phyloP scores from a whole-genome alignment of 768 basidiomycete species.

The Russula dissimulans region DNA sequence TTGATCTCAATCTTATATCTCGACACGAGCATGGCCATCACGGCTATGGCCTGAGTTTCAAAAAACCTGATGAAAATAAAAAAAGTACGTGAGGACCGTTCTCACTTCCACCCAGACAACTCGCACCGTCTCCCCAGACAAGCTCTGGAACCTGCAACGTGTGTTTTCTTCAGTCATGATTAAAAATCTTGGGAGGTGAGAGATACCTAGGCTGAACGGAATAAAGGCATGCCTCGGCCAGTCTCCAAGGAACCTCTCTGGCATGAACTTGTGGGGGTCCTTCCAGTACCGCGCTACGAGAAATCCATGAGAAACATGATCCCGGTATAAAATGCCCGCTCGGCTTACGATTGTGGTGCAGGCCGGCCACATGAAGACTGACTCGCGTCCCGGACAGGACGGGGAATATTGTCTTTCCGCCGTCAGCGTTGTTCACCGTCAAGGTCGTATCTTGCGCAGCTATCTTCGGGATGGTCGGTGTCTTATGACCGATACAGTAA shows the following conservation, averaged over 20 bases:
- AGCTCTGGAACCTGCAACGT: constrained; percentile 13
- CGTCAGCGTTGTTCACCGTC: constrained; percentile 28
- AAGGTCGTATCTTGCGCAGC: constrained; percentile 39
- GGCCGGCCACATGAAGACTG: constrained; percentile 30
- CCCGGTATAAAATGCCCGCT: too few species aligned
- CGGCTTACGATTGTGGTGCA: constrained; percentile 43
- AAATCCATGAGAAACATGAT: neutral
- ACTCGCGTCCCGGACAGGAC: constrained; percentile 37
- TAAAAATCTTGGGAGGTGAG: neutral
- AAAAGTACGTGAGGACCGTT: neutral
- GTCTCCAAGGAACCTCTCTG: constrained; percentile 28
- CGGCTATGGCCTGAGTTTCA: constrained; percentile 41
- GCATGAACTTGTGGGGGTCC: constrained; percentile 39
- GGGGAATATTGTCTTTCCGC: constrained; percentile 32
- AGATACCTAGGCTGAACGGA: constrained; percentile 24
- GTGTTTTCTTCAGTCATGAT: neutral
- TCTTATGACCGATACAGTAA: constrained; percentile 29
- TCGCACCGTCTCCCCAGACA: constrained; percentile 20
- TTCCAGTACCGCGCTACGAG: constrained; percentile 46
- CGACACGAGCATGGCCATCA: constrained; percentile 37
- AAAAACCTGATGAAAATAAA: constrained; percentile 31
- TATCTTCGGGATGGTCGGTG: constrained; percentile 35
- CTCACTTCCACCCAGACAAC: neutral
- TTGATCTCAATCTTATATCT: constrained; percentile 40
- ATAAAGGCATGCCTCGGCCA: constrained; percentile 29